Conservation (phyloP, 768 basidiomycete genomes). For the Gymnopilus junonius region DNA sequence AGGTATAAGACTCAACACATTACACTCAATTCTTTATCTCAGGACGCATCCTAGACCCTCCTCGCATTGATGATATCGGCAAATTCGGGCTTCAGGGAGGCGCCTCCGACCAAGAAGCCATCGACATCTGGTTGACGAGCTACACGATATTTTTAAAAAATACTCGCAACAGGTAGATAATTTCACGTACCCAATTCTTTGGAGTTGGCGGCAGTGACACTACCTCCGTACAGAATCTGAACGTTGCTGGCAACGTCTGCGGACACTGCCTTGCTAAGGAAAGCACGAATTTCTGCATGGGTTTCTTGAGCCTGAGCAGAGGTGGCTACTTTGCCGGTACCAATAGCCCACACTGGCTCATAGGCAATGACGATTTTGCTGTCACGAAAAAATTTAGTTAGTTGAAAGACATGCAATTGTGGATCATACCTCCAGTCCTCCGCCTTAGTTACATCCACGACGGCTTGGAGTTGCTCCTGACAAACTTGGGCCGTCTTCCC, state of each 20-base stretch:
- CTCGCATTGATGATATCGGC: constrained; percentile 86
- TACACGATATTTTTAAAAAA: constrained; percentile 30
- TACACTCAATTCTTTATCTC: background rate
- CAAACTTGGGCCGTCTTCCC: constrained; percentile 80
- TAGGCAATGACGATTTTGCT: constrained; percentile 95
- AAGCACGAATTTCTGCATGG: constrained; percentile 82
- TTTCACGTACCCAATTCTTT: constrained; percentile 75
- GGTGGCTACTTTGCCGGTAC: constrained; percentile 95
- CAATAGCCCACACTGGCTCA: constrained; percentile 99
- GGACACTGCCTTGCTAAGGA: constrained; percentile 69
- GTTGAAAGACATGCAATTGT: background rate
- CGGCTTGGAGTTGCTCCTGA: constrained; percentile 80
- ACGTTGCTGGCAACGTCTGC: constrained; percentile 69
- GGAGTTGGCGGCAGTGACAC: constrained; percentile 88
- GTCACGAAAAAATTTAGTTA: background rate
- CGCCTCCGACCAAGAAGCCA: constrained; percentile 97
- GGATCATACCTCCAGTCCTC: constrained; percentile 77
- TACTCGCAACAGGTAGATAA: background rate
- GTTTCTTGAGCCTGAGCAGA: constrained; percentile 92
- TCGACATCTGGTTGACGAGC: constrained; percentile 85
- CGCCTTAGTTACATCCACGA: constrained; percentile 61
- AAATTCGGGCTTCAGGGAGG: constrained; percentile 97
- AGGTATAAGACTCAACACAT: background rate
- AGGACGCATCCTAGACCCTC: constrained; percentile 15
- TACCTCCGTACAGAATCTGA: constrained; percentile 95